phyloP scores from a whole-genome alignment of 2,329 filamentous ascomycete genomes.

The Ophiostoma populinum region DNA sequence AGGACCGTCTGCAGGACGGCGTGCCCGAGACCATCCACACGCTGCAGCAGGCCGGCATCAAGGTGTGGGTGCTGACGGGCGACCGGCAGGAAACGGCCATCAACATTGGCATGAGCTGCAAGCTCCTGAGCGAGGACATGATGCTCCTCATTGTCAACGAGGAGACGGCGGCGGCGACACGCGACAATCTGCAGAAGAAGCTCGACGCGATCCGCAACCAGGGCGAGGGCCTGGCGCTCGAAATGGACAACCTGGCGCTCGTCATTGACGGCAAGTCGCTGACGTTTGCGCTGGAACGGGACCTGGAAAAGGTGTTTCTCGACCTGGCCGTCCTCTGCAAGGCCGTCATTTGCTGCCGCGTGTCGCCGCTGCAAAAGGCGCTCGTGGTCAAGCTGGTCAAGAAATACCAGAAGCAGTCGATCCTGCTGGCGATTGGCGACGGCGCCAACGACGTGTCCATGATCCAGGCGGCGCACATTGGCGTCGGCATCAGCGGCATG shows the following conservation, averaged over 20 bases:
- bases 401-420: slow-evolving; percentile 70
- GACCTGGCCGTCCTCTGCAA: slow-evolving; percentile 93
- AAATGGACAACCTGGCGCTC: slow-evolving; percentile 74
- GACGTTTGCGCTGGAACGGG: slow-evolving; percentile 81
- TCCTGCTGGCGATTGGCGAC: slow-evolving; percentile 89
- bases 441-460: slow-evolving; percentile 99
- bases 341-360: slow-evolving; percentile 95
- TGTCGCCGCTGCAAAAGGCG: slow-evolving; percentile 92
- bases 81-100: slow-evolving; percentile 97
- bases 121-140: slow-evolving; percentile 97
- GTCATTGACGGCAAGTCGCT: slow-evolving; percentile 94
- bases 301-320: slow-evolving; percentile 82
- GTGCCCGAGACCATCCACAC: slow-evolving; percentile 98
- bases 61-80: slow-evolving; percentile 95
- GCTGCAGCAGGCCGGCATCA: slow-evolving; percentile 89
- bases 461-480: slow-evolving; percentile 97
- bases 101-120: slow-evolving; percentile 99
- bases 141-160: slow-evolving; percentile 94
- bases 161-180: slow-evolving; percentile 58
- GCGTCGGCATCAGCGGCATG: slow-evolving; percentile 89
- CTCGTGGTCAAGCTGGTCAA: slow-evolving; percentile 97
- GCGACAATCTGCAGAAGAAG: slow-evolving; percentile 86
- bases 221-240: slow-evolving; percentile 48
- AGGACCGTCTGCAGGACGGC: slow-evolving; percentile 90
- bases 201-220: slow-evolving; percentile 78